A percentile compares a stretch with the other conserved stretches of the same genome.
phyloP scores from a whole-genome alignment of 2,329 filamentous ascomycete genomes.

The Talaromyces sp. region DNA sequence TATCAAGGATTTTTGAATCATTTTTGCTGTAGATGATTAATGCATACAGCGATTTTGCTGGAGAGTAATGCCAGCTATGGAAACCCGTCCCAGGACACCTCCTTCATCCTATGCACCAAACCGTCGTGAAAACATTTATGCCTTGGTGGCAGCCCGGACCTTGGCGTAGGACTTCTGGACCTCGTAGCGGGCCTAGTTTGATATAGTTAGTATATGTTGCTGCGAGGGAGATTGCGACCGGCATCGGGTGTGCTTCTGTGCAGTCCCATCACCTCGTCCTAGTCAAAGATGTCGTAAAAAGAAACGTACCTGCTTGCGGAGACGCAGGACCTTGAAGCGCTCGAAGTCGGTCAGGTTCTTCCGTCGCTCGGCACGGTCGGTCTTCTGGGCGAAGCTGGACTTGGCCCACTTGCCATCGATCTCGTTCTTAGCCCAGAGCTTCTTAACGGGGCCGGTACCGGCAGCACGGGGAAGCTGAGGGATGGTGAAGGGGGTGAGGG shows the following conservation, averaged over 20 bases:
- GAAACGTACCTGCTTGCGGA: conserved; percentile 92
- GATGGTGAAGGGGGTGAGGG: conserved; percentile 88
- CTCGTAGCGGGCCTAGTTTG: conserved; percentile 77
- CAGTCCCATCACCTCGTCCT: background rate
- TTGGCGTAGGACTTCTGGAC: conserved; percentile 95
- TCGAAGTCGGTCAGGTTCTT: conserved; percentile 96
- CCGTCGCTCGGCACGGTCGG: conserved; percentile 81
- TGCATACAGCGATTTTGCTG: conserved; percentile 46
- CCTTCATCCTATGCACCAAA: conserved; percentile 48
- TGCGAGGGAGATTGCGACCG: background rate
- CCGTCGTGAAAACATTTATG: conserved; percentile 41
- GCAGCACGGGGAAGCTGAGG: conserved; percentile 81
- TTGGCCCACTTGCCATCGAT: conserved; percentile 93
- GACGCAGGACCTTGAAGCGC: conserved; percentile 98
- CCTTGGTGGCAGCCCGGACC: conserved; percentile 80
- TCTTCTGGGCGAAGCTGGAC: conserved; percentile 93
- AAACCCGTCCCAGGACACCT: conserved; percentile 44
- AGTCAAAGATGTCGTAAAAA: background rate
- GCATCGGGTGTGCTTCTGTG: background rate
- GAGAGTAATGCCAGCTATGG: conserved; percentile 41
- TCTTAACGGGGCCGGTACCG: conserved; percentile 80
- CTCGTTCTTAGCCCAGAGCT: conserved; percentile 85
- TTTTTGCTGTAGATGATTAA: conserved; percentile 46
- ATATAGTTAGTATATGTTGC: conserved; percentile 17
- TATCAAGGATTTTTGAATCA: conserved; percentile 47